Evolutionary conservation across 768 basidiomycete genomes (phyloP).

Genomic region (Mycena pura): DNA sequence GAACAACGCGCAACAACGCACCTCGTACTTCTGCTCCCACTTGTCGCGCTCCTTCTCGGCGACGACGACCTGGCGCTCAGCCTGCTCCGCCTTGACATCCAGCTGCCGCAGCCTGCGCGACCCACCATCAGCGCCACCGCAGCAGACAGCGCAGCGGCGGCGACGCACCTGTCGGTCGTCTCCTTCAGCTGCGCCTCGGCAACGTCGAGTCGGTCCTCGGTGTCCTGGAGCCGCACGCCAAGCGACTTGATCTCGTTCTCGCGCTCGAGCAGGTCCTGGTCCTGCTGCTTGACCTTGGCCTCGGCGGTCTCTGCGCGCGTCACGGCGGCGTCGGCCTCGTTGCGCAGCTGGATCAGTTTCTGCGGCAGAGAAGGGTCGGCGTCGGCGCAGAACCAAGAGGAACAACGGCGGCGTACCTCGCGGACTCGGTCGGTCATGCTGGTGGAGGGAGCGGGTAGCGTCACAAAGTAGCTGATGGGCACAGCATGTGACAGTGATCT

Average conservation of each 20-base stretch:
- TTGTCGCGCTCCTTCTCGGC: conserved; percentile 14
- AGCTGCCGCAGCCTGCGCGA: not conserved
- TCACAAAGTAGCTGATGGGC: no score
- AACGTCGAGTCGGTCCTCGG: conserved; percentile 42
- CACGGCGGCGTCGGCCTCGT: conserved; percentile 67
- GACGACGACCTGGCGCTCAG: conserved; percentile 2
- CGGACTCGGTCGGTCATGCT: no score
- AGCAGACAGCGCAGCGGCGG: not conserved
- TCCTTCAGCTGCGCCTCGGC: conserved; percentile 67
- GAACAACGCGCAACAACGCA: not conserved
- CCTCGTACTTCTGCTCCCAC: conserved; percentile 22
- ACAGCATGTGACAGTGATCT: no score
- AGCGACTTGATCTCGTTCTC: conserved; percentile 72
- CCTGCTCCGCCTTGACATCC: conserved; percentile 17
- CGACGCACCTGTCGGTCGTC: conserved; percentile 73
- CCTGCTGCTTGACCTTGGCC: conserved; percentile 59
- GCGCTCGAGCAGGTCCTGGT: conserved; percentile 62
- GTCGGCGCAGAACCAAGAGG: no score
- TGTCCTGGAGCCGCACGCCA: conserved; percentile 59
- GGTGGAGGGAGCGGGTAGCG: no score
- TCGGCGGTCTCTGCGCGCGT: conserved; percentile 75
- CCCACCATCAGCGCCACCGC: not conserved
- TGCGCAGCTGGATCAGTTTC: conserved; percentile 58
- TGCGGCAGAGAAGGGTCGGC: no score
- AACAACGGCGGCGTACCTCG: no score